These are phyloP conservation scores for Aspergillus conjunctus DNA, from an alignment of 495 filamentous ascomycete species.

Conservation along the genomic window DNA sequence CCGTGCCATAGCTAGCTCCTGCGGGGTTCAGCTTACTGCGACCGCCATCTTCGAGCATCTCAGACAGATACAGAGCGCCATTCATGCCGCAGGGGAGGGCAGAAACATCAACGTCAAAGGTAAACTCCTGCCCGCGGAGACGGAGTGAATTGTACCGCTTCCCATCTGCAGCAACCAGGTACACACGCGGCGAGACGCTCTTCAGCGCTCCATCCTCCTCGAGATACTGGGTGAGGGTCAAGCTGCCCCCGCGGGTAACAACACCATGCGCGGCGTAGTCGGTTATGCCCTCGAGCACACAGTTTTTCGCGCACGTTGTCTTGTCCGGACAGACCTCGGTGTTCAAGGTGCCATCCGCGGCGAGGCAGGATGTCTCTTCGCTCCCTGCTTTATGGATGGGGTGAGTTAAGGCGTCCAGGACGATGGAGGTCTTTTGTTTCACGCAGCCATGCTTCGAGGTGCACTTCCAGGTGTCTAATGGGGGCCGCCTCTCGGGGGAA, in stretches of 20 bases:
- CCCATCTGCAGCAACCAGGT: constrained; percentile 57
- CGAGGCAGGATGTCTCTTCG: background rate
- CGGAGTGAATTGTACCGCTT: constrained; percentile 60
- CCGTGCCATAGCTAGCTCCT: constrained; percentile 65
- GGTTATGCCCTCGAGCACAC: constrained; percentile 14
- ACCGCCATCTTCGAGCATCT: constrained; percentile 62
- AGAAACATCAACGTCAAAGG: constrained; percentile 65
- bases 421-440: constrained; percentile 2
- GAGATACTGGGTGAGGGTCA: constrained; percentile 37
- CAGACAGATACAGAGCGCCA: constrained; percentile 66
- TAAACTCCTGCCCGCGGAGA: constrained; percentile 59
- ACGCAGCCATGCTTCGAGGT: background rate
- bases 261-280: constrained; percentile 13
- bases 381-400: background rate
- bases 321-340: constrained; percentile 12
- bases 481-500: background rate
- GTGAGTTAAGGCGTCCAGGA: background rate
- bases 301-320: constrained; percentile 11
- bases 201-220: constrained; percentile 31
- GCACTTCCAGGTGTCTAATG: constrained; percentile 1
- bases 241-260: background rate
- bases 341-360: background rate
- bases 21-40: constrained; percentile 57
- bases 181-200: constrained; percentile 56
- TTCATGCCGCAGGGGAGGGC: constrained; percentile 66